Evolutionary conservation across 1,284 basidiomycete species (phyloP).

Genomic region (Sanguinoderma infundibulare): DNA sequence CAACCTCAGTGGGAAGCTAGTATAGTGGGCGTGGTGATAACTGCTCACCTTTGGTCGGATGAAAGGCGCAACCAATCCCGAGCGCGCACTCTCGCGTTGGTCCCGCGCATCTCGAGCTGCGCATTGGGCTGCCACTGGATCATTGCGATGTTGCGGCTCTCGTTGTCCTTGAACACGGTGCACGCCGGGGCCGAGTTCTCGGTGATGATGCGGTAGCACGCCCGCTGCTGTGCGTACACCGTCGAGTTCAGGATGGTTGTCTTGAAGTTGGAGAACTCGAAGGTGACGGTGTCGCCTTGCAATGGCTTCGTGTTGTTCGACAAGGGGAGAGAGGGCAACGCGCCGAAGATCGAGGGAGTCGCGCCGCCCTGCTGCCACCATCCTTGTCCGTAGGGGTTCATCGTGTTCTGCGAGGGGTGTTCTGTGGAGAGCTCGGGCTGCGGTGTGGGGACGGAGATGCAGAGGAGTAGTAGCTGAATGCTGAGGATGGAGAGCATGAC

Average conservation of each 20-base stretch:
- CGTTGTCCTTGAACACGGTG: constrained; percentile 56
- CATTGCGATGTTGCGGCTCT: constrained; percentile 54
- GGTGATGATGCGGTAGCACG: constrained; percentile 43
- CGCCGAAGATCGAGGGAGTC: constrained; percentile 59
- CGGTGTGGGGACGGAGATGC: not conserved
- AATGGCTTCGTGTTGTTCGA: constrained; percentile 30
- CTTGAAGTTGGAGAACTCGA: constrained; percentile 55
- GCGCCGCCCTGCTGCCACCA: constrained; percentile 28
- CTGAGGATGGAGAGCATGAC: constrained; percentile 8
- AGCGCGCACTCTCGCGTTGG: constrained; percentile 50
- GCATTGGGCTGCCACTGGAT: constrained; percentile 63
- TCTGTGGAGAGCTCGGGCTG: not conserved
- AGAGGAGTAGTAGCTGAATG: constrained; percentile 9
- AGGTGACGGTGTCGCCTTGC: constrained; percentile 44
- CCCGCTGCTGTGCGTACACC: constrained; percentile 48
- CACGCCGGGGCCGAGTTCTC: constrained; percentile 52
- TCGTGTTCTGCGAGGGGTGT: constrained; percentile 10
- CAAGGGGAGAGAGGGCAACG: constrained; percentile 55
- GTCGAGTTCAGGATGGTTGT: constrained; percentile 56
- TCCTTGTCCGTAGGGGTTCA: constrained; percentile 37
- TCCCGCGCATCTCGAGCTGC: constrained; percentile 56
- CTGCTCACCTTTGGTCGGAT: constrained; percentile 52
- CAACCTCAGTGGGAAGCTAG: not conserved
- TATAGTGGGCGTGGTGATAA: not conserved
- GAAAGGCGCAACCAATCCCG: constrained; percentile 61